Base-by-base conservation (phyloP, 176 grass and related monocot species). In the Carex scoparia region DNA sequence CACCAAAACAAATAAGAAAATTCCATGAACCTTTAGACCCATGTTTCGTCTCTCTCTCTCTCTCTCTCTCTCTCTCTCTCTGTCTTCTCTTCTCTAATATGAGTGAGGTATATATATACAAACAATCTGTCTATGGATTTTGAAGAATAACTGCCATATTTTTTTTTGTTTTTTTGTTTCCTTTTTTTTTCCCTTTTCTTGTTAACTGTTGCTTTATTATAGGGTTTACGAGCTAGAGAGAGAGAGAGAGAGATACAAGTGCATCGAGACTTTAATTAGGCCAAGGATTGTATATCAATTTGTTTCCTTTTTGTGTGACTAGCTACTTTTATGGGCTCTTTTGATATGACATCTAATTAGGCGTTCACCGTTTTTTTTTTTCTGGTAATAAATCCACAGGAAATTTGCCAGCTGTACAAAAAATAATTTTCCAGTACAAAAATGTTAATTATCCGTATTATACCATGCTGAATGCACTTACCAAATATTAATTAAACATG, bases 11-110 rank as follows among this genome's bases (percentile, higher is more conserved):
- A 69, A 5, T 16, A 65, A 38, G 2, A 67, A 0, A n/a, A 42
- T 57, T 60, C 55, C 28, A 67, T 58, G 15, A 51, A 79, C 30
- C 64, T 65, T 85, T 31, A 79, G 30, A 59, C 54, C 84, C 88
- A 86, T 89, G 28, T 62, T 81, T 85, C 13, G 3, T 40, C 44
- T 71, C 65, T 60, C 40, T n/a, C 61, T 40, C 3, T 4, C 38
- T 35, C 33, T 35, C 33, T 35, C 33, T 35, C 33, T 35, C 0
- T 84, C 81, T 84, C 10, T 11, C 55, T 0, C 48, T 61, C 54
- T 2, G 18, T 67, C 28, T 60, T 73, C 23, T 75, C 16, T 57
- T 10, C 16, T 11, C 11, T 30, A 61, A 54, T 65, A n/a, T n/a
- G n/a, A n/a, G n/a, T n/a, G n/a, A n/a, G n/a, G n/a, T 23, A 11